phyloP scores from a whole-genome alignment of 257 asterid species.

The Coffea eugenioides region DNA sequence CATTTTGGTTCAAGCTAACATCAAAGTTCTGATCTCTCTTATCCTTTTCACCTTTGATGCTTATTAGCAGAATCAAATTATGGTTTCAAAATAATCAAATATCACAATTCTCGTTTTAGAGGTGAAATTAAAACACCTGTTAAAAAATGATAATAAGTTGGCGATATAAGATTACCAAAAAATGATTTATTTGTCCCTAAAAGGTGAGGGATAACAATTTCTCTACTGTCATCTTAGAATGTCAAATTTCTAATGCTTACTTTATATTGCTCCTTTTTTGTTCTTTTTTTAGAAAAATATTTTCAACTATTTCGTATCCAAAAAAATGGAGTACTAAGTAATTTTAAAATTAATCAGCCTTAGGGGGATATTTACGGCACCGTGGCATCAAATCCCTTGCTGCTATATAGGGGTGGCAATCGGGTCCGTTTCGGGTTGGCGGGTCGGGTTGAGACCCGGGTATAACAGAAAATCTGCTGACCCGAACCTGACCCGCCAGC shows the following conservation, averaged over 20 bases:
- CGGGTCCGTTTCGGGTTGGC: too few relatives aligned
- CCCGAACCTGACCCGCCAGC: too few relatives aligned
- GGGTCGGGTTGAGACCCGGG: too few relatives aligned
- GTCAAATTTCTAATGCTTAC: too few relatives aligned
- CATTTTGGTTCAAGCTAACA: neutral
- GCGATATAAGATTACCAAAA: neutral
- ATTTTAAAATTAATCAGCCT: neutral
- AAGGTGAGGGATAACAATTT: too few relatives aligned
- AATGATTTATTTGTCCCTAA: too few relatives aligned
- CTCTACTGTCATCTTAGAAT: too few relatives aligned
- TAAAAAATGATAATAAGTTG: neutral
- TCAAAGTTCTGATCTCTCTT: neutral
- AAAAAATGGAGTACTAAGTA: too few relatives aligned
- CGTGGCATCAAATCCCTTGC: constrained; percentile 8
- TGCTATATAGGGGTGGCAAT: neutral
- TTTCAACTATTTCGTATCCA: too few relatives aligned
- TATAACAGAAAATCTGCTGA: too few relatives aligned
- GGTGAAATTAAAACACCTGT: neutral
- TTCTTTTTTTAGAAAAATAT: too few relatives aligned
- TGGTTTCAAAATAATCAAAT: neutral
- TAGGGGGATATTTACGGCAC: constrained; percentile 12
- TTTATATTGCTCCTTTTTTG: too few relatives aligned
- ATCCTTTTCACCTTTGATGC: neutral
- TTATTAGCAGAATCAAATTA: neutral
- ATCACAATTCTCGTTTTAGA: neutral